These are phyloP conservation scores for Hymenoscyphus occultus DNA, from an alignment of 2,329 filamentous ascomycete genomes.

Conservation along the genomic window DNA sequence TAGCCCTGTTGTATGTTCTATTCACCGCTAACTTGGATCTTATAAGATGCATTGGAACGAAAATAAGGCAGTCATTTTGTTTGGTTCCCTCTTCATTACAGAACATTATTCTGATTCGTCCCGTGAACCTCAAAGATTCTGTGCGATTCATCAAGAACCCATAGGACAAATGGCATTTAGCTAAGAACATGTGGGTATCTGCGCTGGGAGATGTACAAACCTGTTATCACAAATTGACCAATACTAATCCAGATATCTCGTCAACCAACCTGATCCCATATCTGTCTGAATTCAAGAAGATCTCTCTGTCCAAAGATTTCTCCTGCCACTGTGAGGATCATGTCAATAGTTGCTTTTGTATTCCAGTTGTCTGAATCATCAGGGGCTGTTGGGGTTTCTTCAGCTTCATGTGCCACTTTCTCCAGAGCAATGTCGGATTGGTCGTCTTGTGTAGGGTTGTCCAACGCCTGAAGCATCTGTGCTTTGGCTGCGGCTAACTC, in stretches of 20 bases:
- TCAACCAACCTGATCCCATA: slow-evolving; percentile 39
- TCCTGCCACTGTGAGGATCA: slow-evolving; percentile 84
- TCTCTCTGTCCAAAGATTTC: slow-evolving; percentile 90
- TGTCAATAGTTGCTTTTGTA: slow-evolving; percentile 71
- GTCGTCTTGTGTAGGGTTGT: not conserved
- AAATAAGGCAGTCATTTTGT: no score
- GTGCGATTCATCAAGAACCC: not conserved
- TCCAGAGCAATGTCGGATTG: not conserved
- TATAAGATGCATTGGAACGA: no score
- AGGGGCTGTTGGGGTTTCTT: not conserved
- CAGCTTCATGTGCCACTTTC: not conserved
- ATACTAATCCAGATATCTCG: not conserved
- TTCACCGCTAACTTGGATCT: no score
- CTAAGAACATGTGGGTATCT: not conserved
- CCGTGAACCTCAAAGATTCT: not conserved
- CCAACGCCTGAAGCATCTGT: slow-evolving; percentile 34
- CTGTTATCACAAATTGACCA: not conserved
- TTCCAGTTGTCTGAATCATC: slow-evolving; percentile 36
- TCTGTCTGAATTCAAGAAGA: slow-evolving; percentile 69
- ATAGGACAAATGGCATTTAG: not conserved
- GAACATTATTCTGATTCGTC: not conserved
- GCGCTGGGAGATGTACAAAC: not conserved
- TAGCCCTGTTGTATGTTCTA: no score
- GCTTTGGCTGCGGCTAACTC: slow-evolving; percentile 42
- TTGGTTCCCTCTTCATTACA: no score